Conservation (phyloP, 306 rosid genomes). For the Ormosia semicastrata region DNA sequence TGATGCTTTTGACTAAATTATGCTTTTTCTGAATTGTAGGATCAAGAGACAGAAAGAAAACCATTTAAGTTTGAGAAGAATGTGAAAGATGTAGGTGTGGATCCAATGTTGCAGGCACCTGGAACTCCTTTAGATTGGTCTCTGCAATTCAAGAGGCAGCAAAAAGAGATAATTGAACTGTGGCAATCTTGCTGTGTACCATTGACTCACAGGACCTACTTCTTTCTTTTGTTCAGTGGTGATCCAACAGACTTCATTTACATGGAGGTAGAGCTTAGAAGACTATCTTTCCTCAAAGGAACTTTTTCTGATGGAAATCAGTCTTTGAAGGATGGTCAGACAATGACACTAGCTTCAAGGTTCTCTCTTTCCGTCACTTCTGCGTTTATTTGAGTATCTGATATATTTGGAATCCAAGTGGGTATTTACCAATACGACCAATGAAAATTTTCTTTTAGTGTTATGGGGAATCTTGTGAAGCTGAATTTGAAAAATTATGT, state of each 20-base stretch:
- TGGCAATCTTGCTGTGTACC: conserved; percentile 91
- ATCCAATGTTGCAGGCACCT: no score
- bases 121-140: conserved; percentile 71
- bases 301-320: conserved; percentile 62
- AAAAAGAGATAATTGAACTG: conserved; percentile 69
- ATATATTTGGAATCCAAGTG: not conserved
- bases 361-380: conserved; percentile 32
- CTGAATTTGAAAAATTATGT: not conserved
- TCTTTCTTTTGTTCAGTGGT: conserved; percentile 92
- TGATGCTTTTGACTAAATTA: conserved; percentile 8
- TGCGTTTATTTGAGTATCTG: not conserved
- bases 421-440: not conserved
- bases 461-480: not conserved
- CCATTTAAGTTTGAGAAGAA: conserved; percentile 33
- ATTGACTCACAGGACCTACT: conserved; percentile 92
- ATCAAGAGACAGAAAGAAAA: conserved; percentile 40
- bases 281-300: conserved; percentile 79
- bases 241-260: conserved; percentile 89
- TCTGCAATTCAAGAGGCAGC: conserved; percentile 75
- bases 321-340: conserved; percentile 53
- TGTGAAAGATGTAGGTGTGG: conserved; percentile 60
- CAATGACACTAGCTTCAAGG: conserved; percentile 75
- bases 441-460: not conserved
- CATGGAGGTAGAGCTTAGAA: conserved; percentile 90
- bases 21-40: conserved; percentile 45